These are phyloP conservation scores for Mariannaea sp. DNA, from an alignment of 2,329 filamentous ascomycete species.

Conservation along the genomic window DNA sequence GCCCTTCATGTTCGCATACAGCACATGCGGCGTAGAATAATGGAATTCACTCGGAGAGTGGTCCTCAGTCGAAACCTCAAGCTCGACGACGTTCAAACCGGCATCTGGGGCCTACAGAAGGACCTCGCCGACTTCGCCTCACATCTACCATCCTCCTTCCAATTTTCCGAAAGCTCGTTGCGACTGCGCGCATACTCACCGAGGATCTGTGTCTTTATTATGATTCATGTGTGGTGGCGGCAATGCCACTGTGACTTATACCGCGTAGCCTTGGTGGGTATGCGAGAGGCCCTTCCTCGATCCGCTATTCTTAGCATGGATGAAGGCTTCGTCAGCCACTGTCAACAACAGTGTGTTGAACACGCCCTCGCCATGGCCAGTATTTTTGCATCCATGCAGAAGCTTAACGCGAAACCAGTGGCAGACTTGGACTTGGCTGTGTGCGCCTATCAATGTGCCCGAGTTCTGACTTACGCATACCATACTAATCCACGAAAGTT, in stretches of 20 bases:
- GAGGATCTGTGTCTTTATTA: slow-evolving; percentile 61
- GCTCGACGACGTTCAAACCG: slow-evolving; percentile 48
- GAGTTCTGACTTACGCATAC: slow-evolving; percentile 57
- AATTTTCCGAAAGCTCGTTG: slow-evolving; percentile 61
- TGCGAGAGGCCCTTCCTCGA: slow-evolving; percentile 56
- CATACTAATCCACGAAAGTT: slow-evolving; percentile 51
- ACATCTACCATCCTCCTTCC: slow-evolving; percentile 59
- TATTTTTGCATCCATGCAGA: slow-evolving; percentile 58
- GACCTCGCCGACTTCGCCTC: slow-evolving; percentile 59
- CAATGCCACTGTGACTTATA: slow-evolving; percentile 64
- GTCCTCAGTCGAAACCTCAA: slow-evolving; percentile 46
- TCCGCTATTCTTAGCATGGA: slow-evolving; percentile 52
- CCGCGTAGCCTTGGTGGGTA: slow-evolving; percentile 55
- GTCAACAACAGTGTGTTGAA: slow-evolving; percentile 57
- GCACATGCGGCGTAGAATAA: slow-evolving; percentile 58
- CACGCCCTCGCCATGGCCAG: slow-evolving; percentile 60
- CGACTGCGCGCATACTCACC: slow-evolving; percentile 61
- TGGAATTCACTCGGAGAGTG: slow-evolving; percentile 57
- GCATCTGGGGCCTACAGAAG: slow-evolving; percentile 53
- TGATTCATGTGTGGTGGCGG: slow-evolving; percentile 65
- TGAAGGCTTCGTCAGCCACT: slow-evolving; percentile 54
- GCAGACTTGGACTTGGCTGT: slow-evolving; percentile 60
- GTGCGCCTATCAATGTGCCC: slow-evolving; percentile 60
- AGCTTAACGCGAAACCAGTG: slow-evolving; percentile 56
- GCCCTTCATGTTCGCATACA: slow-evolving; percentile 62